phyloP scores from a whole-genome alignment of 2,329 filamentous ascomycete species.

The Aspergillus sp. region DNA sequence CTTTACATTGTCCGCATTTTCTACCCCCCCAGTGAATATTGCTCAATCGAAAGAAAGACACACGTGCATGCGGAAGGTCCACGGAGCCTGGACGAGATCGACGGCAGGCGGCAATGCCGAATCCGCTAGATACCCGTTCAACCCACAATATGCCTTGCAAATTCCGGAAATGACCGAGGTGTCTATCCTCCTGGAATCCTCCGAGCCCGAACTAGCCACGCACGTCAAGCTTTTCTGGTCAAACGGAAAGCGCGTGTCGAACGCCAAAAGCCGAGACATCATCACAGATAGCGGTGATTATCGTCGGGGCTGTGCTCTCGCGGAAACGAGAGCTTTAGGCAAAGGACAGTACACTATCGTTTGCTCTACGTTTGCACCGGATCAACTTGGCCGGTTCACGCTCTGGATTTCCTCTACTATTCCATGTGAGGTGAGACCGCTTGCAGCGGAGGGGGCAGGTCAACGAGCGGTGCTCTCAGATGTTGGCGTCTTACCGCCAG shows the following conservation, averaged over 20 bases:
- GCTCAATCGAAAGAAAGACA: constrained; percentile 57
- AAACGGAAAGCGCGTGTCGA: constrained; percentile 61
- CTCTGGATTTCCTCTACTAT: constrained; percentile 64
- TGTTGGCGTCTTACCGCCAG: constrained; percentile 45
- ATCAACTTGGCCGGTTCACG: constrained; percentile 66
- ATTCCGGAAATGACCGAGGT: constrained; percentile 55
- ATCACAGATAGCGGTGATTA: constrained; percentile 84
- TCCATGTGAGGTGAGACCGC: constrained; percentile 48
- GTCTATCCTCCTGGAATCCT: constrained; percentile 66
- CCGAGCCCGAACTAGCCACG: constrained; percentile 61
- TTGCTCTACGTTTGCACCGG: constrained; percentile 81
- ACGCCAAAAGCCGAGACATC: constrained; percentile 66
- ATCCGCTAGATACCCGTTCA: constrained; percentile 68
- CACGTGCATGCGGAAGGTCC: constrained; percentile 50
- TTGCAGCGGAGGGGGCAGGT: constrained; percentile 70
- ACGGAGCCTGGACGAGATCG: constrained; percentile 66
- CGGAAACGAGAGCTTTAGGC: constrained; percentile 55
- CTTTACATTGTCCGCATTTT: constrained; percentile 85
- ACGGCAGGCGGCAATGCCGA: constrained; percentile 81
- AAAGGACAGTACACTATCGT: constrained; percentile 78
- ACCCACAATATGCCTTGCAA: constrained; percentile 73
- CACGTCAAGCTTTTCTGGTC: constrained; percentile 82
- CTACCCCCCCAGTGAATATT: constrained; percentile 56
- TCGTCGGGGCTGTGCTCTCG: constrained; percentile 67
- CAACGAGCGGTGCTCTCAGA: constrained; percentile 51